Percentiles rank a stretch among this genome's conserved stretches.
Conservation (phyloP, 495 filamentous ascomycete genomes). For the Aspergillus sclerotiicarbonarius region DNA sequence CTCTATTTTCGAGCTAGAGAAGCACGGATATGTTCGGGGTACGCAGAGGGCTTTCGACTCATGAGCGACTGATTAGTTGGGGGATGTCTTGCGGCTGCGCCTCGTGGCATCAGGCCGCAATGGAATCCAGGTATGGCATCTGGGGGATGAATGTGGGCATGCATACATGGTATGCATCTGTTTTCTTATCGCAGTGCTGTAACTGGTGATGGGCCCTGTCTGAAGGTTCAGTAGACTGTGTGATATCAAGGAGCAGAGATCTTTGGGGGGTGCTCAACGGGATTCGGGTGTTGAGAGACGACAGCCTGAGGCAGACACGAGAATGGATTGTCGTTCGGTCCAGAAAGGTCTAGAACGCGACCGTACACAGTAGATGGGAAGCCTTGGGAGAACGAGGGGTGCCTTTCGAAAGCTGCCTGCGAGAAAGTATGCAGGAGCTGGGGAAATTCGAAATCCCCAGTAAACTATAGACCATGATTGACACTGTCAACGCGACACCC, state of each 20-base stretch:
- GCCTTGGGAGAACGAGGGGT: not conserved
- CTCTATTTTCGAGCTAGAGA: not conserved
- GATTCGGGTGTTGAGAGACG: not conserved
- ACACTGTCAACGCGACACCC: too few species aligned
- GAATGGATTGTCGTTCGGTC: not conserved
- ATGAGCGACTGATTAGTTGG: not conserved
- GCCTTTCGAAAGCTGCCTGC: not conserved
- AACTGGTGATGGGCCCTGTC: not conserved
- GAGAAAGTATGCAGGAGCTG: not conserved
- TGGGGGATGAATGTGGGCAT: not conserved
- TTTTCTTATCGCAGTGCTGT: too few species aligned
- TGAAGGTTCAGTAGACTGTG: not conserved
- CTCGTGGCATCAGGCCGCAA: not conserved
- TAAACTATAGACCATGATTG: too few species aligned
- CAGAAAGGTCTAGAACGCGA: constrained; percentile 1
- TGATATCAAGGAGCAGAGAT: not conserved
- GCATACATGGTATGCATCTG: not conserved
- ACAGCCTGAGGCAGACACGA: not conserved
- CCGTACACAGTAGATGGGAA: not conserved
- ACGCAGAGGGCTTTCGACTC: not conserved
- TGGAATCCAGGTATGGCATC: not conserved
- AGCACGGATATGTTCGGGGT: not conserved
- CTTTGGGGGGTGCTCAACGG: too few species aligned
- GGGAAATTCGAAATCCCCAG: too few species aligned
- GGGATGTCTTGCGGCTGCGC: not conserved